Conservation (phyloP, 2,329 filamentous ascomycete species). For the Blumeria hordei region DNA sequence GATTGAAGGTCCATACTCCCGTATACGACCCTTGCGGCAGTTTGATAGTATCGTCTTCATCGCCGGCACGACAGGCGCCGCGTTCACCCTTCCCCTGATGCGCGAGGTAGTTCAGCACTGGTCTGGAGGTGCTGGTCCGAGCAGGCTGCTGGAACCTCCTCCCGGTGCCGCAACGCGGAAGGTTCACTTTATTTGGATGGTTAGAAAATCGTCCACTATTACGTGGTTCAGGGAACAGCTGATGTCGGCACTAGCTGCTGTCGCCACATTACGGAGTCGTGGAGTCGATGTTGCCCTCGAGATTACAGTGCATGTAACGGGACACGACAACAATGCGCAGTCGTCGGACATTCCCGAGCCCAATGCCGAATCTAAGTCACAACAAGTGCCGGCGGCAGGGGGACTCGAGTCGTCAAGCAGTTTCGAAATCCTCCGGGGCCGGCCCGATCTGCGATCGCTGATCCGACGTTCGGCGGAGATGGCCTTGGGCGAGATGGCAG, state of each 20-base stretch:
- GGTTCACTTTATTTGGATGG: constrained; percentile 28
- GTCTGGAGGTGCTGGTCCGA: too few relatives aligned
- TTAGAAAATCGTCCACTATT: constrained; percentile 30
- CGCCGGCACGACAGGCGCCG: constrained; percentile 35
- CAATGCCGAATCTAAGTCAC: not conserved
- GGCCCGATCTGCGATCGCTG: constrained; percentile 25
- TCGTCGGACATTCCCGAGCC: too few relatives aligned
- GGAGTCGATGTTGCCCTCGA: not conserved
- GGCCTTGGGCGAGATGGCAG: constrained; percentile 34
- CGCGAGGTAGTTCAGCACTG: constrained; percentile 18
- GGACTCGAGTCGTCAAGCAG: constrained; percentile 2
- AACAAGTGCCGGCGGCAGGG: constrained; percentile 1
- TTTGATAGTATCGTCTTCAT: constrained; percentile 36
- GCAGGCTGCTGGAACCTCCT: not conserved
- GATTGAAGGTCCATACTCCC: constrained; percentile 6
- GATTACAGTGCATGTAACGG: not conserved
- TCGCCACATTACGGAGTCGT: constrained; percentile 12
- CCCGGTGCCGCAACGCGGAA: constrained; percentile 6
- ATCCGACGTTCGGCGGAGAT: constrained; percentile 30
- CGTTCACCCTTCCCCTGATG: constrained; percentile 30
- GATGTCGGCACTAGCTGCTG: constrained; percentile 15
- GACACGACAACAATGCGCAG: too few relatives aligned
- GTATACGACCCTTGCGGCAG: not conserved
- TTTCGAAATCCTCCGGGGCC: constrained; percentile 18
- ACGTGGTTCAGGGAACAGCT: constrained; percentile 18